Evolutionary conservation across 768 basidiomycete species (phyloP), one percentile per base, ranked within the genome.

Genomic region (Krasilnikovozyma curviuscula): DNA sequence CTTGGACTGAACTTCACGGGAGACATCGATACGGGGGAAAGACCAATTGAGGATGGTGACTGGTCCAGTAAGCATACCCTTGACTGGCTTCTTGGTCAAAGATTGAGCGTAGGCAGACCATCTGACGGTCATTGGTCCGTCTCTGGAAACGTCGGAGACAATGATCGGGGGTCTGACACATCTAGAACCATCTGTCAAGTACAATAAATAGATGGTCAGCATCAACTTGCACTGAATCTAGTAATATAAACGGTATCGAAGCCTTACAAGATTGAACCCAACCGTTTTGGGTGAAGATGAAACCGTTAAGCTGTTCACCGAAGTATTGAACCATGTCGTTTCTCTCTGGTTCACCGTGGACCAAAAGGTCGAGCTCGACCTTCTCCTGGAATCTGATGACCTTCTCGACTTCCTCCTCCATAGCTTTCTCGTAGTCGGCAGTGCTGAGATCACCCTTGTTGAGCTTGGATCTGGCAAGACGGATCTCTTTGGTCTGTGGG

Each of bases 271-370:
- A 88, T 71, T 98, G 93, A 31, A 98, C 93, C 93, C 93, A 98
- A 43, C 76, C 93, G 57, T 93, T 86, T 69, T 91, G 84, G 54
- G 93, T 97, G 71, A 98, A 98, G 66, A 83, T 83, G 63, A 98
- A 95, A 56, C 93, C 93, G 43, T 75, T 70, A 55, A 98, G 73
- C 63, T 78, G 82, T 68, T 98, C 93, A 56, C 93, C 93, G 58
- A 97, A 98, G 77, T 98, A 98, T 70, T 97, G 89, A 54, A 93
- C 89, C 91, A 97, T 97, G 74, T 95, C 91, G 66, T 95, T 95
- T 61, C 91, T 78, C 72, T 98, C 91, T 46, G 91, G 83, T 68
- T 98, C 93, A 61, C 93, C 93, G 67, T 98, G 93, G 53, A 98
- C 93, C 59, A 97, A 75, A 50, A 98, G 75, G 68, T 98, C 93